Conservation (phyloP, 495 filamentous ascomycete genomes). For the Aspergillus diversus region DNA sequence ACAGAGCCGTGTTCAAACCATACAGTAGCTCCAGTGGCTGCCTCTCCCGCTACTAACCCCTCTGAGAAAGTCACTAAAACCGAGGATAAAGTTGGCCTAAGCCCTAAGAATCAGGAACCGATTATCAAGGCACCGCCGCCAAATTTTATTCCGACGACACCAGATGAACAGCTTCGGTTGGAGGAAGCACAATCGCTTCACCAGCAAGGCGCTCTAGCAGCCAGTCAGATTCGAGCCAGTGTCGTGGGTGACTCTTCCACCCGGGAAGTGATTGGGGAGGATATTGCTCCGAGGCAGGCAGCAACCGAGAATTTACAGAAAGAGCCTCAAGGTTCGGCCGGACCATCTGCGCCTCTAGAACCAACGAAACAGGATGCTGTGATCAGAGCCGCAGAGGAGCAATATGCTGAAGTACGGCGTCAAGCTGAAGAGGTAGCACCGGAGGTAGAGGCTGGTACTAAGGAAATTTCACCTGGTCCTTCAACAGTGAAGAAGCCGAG, state of each 20-base stretch:
- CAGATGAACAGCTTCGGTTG: slow-evolving; percentile 53
- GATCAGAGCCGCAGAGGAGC: slow-evolving; percentile 16
- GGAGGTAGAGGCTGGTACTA: slow-evolving; percentile 18
- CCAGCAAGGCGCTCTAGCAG: slow-evolving; percentile 29
- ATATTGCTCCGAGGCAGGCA: slow-evolving; percentile 17
- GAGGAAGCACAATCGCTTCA: slow-evolving; percentile 53
- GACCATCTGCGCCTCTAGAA: slow-evolving; percentile 17
- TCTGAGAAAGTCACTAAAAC: slow-evolving; percentile 40
- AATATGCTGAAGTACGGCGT: slow-evolving; percentile 24
- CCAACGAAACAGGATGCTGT: slow-evolving; percentile 20
- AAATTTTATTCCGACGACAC: slow-evolving; percentile 44
- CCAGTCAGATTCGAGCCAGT: slow-evolving; percentile 28
- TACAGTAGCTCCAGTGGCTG: slow-evolving; percentile 42
- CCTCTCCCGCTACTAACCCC: slow-evolving; percentile 47
- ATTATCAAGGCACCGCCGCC: slow-evolving; percentile 22
- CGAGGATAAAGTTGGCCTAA: slow-evolving; percentile 28
- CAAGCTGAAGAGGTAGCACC: slow-evolving; percentile 15
- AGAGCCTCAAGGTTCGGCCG: slow-evolving; percentile 18
- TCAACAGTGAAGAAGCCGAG: slow-evolving; percentile 24
- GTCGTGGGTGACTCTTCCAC: slow-evolving; percentile 19
- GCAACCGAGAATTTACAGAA: slow-evolving; percentile 33
- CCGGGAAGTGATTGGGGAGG: slow-evolving; percentile 35
- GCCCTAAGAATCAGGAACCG: slow-evolving; percentile 30
- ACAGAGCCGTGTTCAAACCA: slow-evolving; percentile 47
- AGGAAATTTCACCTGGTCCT: slow-evolving; percentile 21